Percentiles rank a stretch among this genome's conserved stretches.
phyloP scores from a whole-genome alignment of 2,329 filamentous ascomycete species.

The Clonostachys rhizophaga region DNA sequence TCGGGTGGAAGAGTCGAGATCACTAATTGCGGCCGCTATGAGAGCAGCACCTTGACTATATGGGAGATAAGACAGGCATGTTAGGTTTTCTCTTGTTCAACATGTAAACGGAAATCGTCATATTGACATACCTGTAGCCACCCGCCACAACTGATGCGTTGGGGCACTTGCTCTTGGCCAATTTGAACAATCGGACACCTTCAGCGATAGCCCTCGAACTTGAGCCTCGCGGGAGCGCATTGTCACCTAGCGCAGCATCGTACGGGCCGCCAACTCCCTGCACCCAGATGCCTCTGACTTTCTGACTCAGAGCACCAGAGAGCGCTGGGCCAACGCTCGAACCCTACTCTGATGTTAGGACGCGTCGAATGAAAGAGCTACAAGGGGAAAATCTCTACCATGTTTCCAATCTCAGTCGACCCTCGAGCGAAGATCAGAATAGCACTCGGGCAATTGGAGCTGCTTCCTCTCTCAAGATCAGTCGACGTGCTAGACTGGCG shows the following conservation, averaged over 20 bases:
- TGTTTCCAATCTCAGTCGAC: slow-evolving; percentile 29
- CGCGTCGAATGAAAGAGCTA: not conserved
- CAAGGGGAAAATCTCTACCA: slow-evolving; percentile 14
- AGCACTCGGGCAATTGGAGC: slow-evolving; percentile 21
- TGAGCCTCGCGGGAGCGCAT: slow-evolving; percentile 29
- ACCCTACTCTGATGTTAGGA: slow-evolving; percentile 9
- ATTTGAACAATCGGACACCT: slow-evolving; percentile 29
- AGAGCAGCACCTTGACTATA: slow-evolving; percentile 36
- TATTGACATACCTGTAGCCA: slow-evolving; percentile 19
- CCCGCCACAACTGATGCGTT: slow-evolving; percentile 34
- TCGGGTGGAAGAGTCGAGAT: slow-evolving; percentile 17
- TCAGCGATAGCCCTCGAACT: slow-evolving; percentile 28
- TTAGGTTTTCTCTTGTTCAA: not conserved
- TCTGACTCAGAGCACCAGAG: slow-evolving; percentile 18
- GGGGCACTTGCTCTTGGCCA: slow-evolving; percentile 37
- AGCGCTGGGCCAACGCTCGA: slow-evolving; percentile 16
- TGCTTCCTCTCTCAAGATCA: slow-evolving; percentile 18
- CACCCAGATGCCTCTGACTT: slow-evolving; percentile 25
- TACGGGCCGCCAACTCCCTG: slow-evolving; percentile 38
- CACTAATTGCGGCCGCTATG: slow-evolving; percentile 28
- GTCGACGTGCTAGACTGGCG: slow-evolving; percentile 13
- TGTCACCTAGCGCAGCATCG: slow-evolving; percentile 23
- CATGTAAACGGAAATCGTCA: too few species aligned
- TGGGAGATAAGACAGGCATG: not conserved
- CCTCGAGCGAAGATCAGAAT: slow-evolving; percentile 34